Base-by-base conservation (phyloP, 768 basidiomycete species). In the Trametes meyenii region DNA sequence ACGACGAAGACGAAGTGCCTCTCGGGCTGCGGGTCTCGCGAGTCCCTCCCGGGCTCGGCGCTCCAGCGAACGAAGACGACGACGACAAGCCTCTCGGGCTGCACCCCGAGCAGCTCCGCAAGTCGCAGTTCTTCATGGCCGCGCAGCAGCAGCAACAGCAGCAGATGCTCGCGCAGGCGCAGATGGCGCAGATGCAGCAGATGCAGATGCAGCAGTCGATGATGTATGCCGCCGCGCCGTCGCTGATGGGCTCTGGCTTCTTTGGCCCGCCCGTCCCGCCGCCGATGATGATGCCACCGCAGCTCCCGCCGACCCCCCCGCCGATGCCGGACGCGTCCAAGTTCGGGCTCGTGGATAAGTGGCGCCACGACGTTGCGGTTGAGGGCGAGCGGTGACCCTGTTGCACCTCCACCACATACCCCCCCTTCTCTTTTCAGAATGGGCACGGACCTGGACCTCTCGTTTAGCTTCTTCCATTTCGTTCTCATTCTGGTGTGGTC, bases 101-200 rank as follows among this genome's bases (percentile, higher is more conserved):
- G 61, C 89, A 90, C 69, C 89, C 89, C 13, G 89, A 92, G 66
- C 91, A 93, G 66, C 88, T 92, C 66, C 85, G 89, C 56, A 83
- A 84, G 62, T 85, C 88, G n/a, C 80, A 82, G 66, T 76, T 77
- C 61, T 72, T 77, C 49, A 76, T 81, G 73, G 69, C 78, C 42
- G 84, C 85, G 59, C 85, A 85, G 62, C 83, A 81, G 48, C 81
- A 81, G 50, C 80, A 79, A 57, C 82, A 83, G 66, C 82, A 84
- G 66, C 82, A 85, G 64, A 80, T 90, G 76, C 82, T 89, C 82
- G 82, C 90, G 81, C 88, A 88, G 64, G 83, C 88, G 39, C 92
- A 92, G 67, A 77, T 91, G 75, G 64, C 69, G 29, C 58, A 71
- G 61, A 78, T 91, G 78, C 85, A 87, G 38, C 86, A 83, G 63